Percentiles rank a stretch among this genome's conserved stretches.
These are phyloP conservation scores for Plasmodium coatneyi DNA, from an alignment of 169 alveolate genomes.

Conservation along the genomic window DNA sequence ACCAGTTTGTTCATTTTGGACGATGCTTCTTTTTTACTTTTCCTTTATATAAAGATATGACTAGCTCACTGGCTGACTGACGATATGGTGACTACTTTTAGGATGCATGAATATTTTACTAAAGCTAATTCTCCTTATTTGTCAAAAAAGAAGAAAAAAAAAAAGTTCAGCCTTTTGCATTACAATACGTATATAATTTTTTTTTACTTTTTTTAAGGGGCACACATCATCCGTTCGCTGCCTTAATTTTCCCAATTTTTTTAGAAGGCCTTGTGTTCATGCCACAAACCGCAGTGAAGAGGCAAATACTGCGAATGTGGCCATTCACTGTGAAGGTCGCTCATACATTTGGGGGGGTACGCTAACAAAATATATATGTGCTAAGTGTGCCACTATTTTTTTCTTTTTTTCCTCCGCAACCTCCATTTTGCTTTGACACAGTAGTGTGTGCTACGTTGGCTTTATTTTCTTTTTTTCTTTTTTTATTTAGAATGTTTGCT, in stretches of 20 bases:
- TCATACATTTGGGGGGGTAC: neutral
- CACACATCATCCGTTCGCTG: neutral
- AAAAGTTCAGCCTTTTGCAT: neutral
- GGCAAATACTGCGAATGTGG: neutral
- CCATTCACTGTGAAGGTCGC: neutral
- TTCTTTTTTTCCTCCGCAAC: too few species aligned
- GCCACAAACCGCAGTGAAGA: neutral
- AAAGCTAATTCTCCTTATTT: neutral
- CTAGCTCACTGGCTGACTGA: neutral
- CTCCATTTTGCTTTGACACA: too few species aligned
- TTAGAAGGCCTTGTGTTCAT: neutral
- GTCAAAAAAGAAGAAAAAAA: neutral
- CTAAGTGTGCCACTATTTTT: neutral
- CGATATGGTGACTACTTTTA: neutral
- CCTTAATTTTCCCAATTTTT: neutral
- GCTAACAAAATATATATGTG: neutral
- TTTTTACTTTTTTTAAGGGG: neutral
- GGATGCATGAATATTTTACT: neutral
- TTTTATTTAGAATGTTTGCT: too few species aligned
- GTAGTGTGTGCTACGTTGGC: too few species aligned
- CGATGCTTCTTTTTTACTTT: neutral
- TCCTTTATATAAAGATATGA: neutral
- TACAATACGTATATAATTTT: neutral
- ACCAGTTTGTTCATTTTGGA: slow-evolving; percentile 48
- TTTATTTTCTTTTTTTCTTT: too few species aligned